Evolutionary conservation across 108 stramenopile genomes (phyloP).

Genomic region (Asterionellopsis glacialis): DNA sequence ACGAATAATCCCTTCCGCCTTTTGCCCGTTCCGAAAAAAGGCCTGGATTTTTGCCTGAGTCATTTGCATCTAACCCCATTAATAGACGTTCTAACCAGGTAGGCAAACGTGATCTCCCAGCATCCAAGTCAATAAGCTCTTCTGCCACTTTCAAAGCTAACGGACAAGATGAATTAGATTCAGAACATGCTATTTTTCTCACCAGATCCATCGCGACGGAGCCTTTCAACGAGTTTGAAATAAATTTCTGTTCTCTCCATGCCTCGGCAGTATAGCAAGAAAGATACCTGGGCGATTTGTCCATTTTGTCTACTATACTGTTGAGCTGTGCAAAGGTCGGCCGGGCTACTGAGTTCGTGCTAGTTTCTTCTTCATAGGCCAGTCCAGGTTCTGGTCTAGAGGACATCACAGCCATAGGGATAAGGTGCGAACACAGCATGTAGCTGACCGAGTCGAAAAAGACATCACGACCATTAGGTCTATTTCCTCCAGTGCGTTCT

Average conservation of each 20-base stretch:
- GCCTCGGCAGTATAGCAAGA: too few species aligned
- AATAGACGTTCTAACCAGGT: slow-evolving; percentile 68
- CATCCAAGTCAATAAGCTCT: slow-evolving; percentile 24
- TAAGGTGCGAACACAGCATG: slow-evolving; percentile 48
- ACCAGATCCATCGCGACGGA: slow-evolving; percentile 33
- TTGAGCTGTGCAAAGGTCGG: slow-evolving; percentile 35
- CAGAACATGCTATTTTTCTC: slow-evolving; percentile 33
- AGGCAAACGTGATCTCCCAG: slow-evolving; percentile 31
- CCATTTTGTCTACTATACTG: not conserved
- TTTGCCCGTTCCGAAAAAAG: slow-evolving; percentile 40
- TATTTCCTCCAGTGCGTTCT: slow-evolving; percentile 17
- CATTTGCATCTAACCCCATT: slow-evolving; percentile 16
- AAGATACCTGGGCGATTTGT: not conserved
- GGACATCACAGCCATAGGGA: slow-evolving; percentile 35
- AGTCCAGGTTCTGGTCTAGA: too few species aligned
- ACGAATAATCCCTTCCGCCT: not conserved
- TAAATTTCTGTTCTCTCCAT: too few species aligned
- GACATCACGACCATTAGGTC: slow-evolving; percentile 46
- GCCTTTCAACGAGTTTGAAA: too few species aligned
- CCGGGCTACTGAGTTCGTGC: slow-evolving; percentile 3
- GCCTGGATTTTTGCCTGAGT: slow-evolving; percentile 14
- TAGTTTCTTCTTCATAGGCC: too few species aligned
- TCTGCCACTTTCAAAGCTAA: slow-evolving; percentile 62
- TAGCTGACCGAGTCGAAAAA: slow-evolving; percentile 54
- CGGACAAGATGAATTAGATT: slow-evolving; percentile 41